Evolutionary conservation across 2,329 filamentous ascomycete genomes (phyloP).

Genomic region (Zymoseptoria brevis): DNA sequence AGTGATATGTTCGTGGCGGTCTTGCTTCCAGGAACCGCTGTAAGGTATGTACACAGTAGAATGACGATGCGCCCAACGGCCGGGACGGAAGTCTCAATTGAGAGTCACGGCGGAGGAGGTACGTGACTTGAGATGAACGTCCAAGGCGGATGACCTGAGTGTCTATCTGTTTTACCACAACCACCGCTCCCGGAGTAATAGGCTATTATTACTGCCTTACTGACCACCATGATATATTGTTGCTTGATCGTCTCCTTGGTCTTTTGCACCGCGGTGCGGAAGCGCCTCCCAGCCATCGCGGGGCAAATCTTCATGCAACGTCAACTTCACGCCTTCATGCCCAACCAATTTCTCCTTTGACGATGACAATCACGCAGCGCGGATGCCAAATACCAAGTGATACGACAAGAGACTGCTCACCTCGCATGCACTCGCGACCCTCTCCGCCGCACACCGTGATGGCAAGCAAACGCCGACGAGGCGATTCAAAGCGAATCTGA

Average conservation of each 20-base stretch:
- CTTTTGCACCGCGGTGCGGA: too few relatives aligned
- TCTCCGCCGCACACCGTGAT: neutral
- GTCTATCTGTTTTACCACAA: neutral
- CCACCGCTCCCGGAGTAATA: neutral
- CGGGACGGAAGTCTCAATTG: neutral
- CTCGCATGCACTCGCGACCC: too few relatives aligned
- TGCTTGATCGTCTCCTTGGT: neutral
- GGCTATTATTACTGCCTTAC: neutral
- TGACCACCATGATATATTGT: neutral
- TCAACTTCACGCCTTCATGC: neutral
- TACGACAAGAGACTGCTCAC: too few relatives aligned
- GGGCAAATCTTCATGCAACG: neutral
- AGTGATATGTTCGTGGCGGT: neutral
- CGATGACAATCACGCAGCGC: too few relatives aligned
- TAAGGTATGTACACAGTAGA: neutral
- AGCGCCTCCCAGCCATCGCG: neutral
- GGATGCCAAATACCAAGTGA: too few relatives aligned
- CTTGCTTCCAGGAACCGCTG: conserved; percentile 19
- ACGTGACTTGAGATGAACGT: neutral
- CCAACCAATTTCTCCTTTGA: neutral
- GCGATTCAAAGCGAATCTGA: neutral
- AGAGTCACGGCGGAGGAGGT: neutral
- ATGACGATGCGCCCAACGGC: neutral
- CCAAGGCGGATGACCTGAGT: neutral
- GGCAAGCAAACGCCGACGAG: neutral